Evolutionary conservation across 116 monocot genomes (phyloP), one percentile per base, ranked within the genome.

Genomic region (Dioscorea cayenensis): DNA sequence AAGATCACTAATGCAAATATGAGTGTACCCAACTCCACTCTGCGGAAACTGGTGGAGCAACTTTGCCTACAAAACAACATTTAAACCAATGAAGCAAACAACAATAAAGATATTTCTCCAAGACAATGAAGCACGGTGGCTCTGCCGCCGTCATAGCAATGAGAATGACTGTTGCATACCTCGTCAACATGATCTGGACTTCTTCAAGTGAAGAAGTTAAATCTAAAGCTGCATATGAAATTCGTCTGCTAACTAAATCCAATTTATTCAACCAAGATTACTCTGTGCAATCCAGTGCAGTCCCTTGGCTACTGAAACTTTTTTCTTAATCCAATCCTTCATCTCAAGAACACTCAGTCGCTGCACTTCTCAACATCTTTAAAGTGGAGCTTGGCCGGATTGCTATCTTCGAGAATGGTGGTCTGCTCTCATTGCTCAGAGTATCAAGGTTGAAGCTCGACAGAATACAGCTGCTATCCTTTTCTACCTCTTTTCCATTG

Each of bases 401-500:
- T n/a, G 95, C 72, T 18, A 70, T 92, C 51, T 74, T 80, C 66
- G 84, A 92, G n/a, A 58, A 75, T 28, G 81, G 85, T 16, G 84
- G 25, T 20, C 8, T 28, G 67, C 13, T 70, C 79, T 16, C n/a
- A n/a, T 43, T 95, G 14, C 68, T 87, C 3, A 64, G 83, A 6
- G 81, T 77, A 9, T 73, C 51, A 83, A 59, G 36, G 6, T 60
- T 3, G 85, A 87, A 36, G 72, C 83, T 0, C 72, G 66, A 59
- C 83, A n/a, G 89, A 38, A 89, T 85, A n/a, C n/a, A n/a, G n/a
- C 37, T 0, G 89, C 84, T 5, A 73, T 89, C 22, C 59, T 95
- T 29, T 91, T 91, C 78, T 89, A 89, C 78, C 81, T 95, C 51
- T 78, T 87, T 10, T 68, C 86, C 16, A 69, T 77, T 8, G 74